Evolutionary conservation across 768 basidiomycete genomes (phyloP).

Genomic region (Boletus edulis): DNA sequence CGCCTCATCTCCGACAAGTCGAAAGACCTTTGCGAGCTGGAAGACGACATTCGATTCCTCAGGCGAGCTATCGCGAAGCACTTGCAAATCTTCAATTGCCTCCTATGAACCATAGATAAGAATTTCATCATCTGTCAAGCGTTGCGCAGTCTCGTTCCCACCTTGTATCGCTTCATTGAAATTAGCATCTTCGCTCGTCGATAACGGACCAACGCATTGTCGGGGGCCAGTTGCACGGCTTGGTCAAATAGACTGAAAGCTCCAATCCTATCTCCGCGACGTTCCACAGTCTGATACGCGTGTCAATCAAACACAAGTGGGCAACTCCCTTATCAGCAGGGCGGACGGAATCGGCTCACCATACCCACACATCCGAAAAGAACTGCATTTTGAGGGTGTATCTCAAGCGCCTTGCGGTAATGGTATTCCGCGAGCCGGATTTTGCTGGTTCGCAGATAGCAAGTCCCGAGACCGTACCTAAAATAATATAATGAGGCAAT

Average conservation of each 20-base stretch:
- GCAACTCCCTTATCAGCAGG: conserved; percentile 18
- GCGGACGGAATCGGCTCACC: conserved; percentile 53
- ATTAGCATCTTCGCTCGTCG: conserved; percentile 90
- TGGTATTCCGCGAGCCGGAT: conserved; percentile 93
- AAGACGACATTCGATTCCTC: conserved; percentile 97
- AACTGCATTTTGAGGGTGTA: conserved; percentile 95
- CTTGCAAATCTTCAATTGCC: conserved; percentile 79
- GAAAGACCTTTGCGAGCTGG: conserved; percentile 91
- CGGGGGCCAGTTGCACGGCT: conserved; percentile 75
- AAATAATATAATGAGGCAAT: conserved; percentile 27
- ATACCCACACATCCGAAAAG: conserved; percentile 93
- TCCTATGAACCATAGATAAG: conserved; percentile 46
- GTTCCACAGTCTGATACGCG: conserved; percentile 73
- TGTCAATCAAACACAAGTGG: conserved; percentile 10
- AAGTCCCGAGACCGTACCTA: conserved; percentile 99
- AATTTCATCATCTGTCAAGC: conserved; percentile 9
- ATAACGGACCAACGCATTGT: conserved; percentile 93
- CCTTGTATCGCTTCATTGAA: conserved; percentile 78
- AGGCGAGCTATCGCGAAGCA: conserved; percentile 77
- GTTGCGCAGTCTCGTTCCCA: conserved; percentile 39
- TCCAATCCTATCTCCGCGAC: conserved; percentile 70
- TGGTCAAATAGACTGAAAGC: conserved; percentile 81
- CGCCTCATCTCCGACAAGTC: conserved; percentile 71
- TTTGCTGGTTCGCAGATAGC: conserved; percentile 94
- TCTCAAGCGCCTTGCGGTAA: conserved; percentile 86